Percentiles rank a stretch among this genome's conserved stretches.
Evolutionary conservation across 2,329 filamentous ascomycete species (phyloP).

Genomic region (Xylariaceae sp.): DNA sequence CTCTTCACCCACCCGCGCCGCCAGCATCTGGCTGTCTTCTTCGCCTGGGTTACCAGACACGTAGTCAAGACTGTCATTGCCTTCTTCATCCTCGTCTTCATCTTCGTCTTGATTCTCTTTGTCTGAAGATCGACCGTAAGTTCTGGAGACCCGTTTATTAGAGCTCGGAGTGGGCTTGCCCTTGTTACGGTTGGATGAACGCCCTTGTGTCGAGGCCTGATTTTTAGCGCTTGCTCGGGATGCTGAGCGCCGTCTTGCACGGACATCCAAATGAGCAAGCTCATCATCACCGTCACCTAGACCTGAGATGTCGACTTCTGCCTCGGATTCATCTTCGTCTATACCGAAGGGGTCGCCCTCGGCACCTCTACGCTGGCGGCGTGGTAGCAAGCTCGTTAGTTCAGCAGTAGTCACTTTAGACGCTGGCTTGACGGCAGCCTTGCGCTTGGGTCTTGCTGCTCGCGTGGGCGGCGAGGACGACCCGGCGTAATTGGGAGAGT

Average conservation of each 20-base stretch:
- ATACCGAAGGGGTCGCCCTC: slow-evolving; percentile 49
- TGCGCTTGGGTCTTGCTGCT: slow-evolving; percentile 41
- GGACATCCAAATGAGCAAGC: slow-evolving; percentile 53
- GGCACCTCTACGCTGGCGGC: slow-evolving; percentile 51
- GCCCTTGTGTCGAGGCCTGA: slow-evolving; percentile 29
- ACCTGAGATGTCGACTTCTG: slow-evolving; percentile 55
- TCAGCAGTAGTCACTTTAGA: slow-evolving; percentile 60
- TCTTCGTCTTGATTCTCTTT: slow-evolving; percentile 60
- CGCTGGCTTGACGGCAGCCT: slow-evolving; percentile 44
- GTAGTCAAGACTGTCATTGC: slow-evolving; percentile 46
- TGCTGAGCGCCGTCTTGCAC: slow-evolving; percentile 43
- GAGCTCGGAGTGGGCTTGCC: slow-evolving; percentile 25
- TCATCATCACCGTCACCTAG: slow-evolving; percentile 63
- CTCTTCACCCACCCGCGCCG: slow-evolving; percentile 54
- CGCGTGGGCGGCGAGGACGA: slow-evolving; percentile 38
- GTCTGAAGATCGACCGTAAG: slow-evolving; percentile 61
- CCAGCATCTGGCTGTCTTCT: slow-evolving; percentile 45
- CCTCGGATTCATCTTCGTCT: slow-evolving; percentile 49
- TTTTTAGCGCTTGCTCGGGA: slow-evolving; percentile 38
- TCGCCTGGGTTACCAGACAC: slow-evolving; percentile 38
- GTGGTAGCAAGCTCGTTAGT: slow-evolving; percentile 59
- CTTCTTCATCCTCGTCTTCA: slow-evolving; percentile 42
- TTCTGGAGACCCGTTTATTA: slow-evolving; percentile 44
- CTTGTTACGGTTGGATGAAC: slow-evolving; percentile 22
- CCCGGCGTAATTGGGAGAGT: slow-evolving; percentile 63